Conservation (phyloP, 2,329 filamentous ascomycete genomes). For the Parastagonospora nodorum region DNA sequence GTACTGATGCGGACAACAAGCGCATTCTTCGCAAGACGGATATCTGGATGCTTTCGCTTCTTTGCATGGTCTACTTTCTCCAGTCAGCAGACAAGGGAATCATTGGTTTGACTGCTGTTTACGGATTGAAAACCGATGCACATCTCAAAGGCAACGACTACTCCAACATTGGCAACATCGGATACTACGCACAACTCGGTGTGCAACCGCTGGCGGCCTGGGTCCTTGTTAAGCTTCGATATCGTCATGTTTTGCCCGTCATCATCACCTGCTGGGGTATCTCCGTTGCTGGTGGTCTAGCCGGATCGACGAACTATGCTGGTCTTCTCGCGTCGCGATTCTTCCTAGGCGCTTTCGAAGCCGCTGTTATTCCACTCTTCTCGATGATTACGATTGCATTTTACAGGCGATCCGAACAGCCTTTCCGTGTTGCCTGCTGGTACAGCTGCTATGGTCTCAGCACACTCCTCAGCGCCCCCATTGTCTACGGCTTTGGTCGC, state of each 20-base stretch:
- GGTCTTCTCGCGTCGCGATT: slow-evolving; percentile 26
- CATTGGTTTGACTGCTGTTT: slow-evolving; percentile 58
- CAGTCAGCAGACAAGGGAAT: slow-evolving; percentile 56
- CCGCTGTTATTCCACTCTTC: slow-evolving; percentile 31
- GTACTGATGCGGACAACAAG: slow-evolving; percentile 26
- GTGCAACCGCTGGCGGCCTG: slow-evolving; percentile 58
- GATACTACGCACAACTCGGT: slow-evolving; percentile 57
- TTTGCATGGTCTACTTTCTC: slow-evolving; percentile 31
- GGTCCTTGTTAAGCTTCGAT: slow-evolving; percentile 53
- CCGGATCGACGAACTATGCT: slow-evolving; percentile 23
- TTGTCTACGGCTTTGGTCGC: slow-evolving; percentile 65
- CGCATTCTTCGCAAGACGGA: slow-evolving; percentile 29
- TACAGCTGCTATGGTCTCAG: slow-evolving; percentile 69
- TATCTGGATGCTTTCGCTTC: slow-evolving; percentile 26
- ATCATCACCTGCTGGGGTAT: slow-evolving; percentile 56
- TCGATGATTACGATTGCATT: slow-evolving; percentile 33
- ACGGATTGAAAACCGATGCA: slow-evolving; percentile 49
- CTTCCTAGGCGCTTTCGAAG: slow-evolving; percentile 32
- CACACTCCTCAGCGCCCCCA: slow-evolving; percentile 62
- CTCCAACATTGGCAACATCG: slow-evolving; percentile 54
- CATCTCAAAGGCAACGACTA: slow-evolving; percentile 53
- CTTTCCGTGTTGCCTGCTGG: slow-evolving; percentile 56
- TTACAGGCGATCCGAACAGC: slow-evolving; percentile 28
- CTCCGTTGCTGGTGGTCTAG: slow-evolving; percentile 29
- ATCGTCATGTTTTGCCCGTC: slow-evolving; percentile 24